Evolutionary conservation across 176 grass and related monocot species (phyloP), one percentile per base, ranked within the genome.

Genomic region (Aegilops tauschii): DNA sequence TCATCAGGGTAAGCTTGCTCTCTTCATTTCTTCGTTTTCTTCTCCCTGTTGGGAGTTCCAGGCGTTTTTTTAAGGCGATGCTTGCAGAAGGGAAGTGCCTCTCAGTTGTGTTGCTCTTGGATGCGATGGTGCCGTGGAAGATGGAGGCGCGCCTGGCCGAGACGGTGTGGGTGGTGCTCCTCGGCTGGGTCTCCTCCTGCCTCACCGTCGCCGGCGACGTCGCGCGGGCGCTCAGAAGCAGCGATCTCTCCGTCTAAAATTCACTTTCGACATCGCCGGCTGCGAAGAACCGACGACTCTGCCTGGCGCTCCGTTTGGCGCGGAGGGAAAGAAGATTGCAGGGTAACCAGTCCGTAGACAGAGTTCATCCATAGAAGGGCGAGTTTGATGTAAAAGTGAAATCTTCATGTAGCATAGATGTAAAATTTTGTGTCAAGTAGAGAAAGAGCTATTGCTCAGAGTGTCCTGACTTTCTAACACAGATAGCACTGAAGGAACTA

Each of bases 181-280:
- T 81, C 35, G 82, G 78, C 2, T 93, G 91, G 91, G 67, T 93
- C 52, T 90, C 91, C 21, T 85, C 88, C 78, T 93, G 88, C 86
- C 45, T 93, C 58, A 66, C 61, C 32, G 65, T 90, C 58, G 91
- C 91, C 25, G 66, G 82, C 47, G 78, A 90, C 45, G 56, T 93
- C 65, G 88, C 88, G 12, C 59, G 29, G 37, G 88, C 73, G 3
- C 82, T 93, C 45, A 66, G 88, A 79, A 77, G 88, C 78, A 65
- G 72, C 12, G 52, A 85, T 31, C 50, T 87, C 77, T 65, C 58
- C 78, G 12, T 39, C 39, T 76, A 74, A 9, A 44, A 37, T 37
- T 16, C 1, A 27, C 9, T 62, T 62, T 5, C 8, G 3, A 62
- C 61, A 25, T 62, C 61, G n/a, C n/a, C 61, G n/a, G 9, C 61